Base-by-base conservation (phyloP, 2,329 filamentous ascomycete genomes). In the Colletotrichum theobromicola region DNA sequence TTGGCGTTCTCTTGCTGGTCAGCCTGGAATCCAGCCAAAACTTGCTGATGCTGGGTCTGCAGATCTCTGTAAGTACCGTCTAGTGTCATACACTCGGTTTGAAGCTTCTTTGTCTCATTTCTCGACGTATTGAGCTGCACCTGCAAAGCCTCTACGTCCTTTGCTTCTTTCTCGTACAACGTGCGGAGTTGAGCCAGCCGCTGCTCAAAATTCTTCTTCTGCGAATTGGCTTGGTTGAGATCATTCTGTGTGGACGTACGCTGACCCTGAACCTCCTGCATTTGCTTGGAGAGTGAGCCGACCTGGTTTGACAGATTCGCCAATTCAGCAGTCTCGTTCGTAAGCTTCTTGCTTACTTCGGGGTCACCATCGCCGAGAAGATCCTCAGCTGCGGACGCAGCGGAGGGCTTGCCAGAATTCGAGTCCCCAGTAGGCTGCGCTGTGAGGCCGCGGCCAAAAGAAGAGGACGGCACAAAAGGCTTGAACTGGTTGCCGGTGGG, bases 241-340 rank as follows among this genome's bases (percentile, higher is more conserved):
- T 98, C 95, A 77, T 93, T 93, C 83, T 98, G 95, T 0, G 94
- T 94, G 3, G 91, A 91, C 7, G 88, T 90, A 76, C 95, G 93
- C 84, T 98, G 96, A 37, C 89, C 91, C 82, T 98, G 95, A 2
- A 98, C 94, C 78, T 96, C 95, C 81, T 98, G 95, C 92, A 98
- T 98, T 85, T 99, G 95, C 81, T 93, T 97, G 0, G 96, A 94
- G 70, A 99, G 86, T 4, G 94, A 96, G 35, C 95, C 93, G 77
- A 99, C 95, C 83, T 98, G 97, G 82, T 98, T 98, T 1, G 96
- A 98, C 78, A 99, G 89, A 81, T 99, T 98, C 66, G 96, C 97
- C 72, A 99, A 89, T 83, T 99, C 97, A 1, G 94, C 93, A 4
- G 96, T 97, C 81, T 99, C 97, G 77, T 93, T 93, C 1, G 94